Evolutionary conservation across 331 rosid species (phyloP), one percentile per base, ranked within the genome.

Genomic region (Pyracantha coccinea): DNA sequence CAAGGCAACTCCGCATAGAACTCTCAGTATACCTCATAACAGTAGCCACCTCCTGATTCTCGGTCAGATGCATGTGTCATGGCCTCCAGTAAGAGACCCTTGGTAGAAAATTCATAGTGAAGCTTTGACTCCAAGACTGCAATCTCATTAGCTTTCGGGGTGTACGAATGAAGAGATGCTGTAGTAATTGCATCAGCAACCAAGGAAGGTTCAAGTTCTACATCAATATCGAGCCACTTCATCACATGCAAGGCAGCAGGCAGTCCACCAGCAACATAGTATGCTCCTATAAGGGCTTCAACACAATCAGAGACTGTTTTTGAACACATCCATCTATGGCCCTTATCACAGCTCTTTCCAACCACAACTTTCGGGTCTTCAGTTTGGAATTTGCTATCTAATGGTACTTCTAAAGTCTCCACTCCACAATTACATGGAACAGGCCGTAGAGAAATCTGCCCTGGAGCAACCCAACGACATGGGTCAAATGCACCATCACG

Each of bases 391-490:
- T 87, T 87, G 35, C 6, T 70, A 60, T 89, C 92, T 69, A 89
- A 72, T 66, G 99, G 96, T 11, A 94, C 99, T 83, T 92, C 97
- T 64, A 20, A 77, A 44, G 90, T 83, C 73, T 92, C 99, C 79
- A 94, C 86, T 86, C 86, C 91, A 53, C 97, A 92, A 74, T 86
- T 76, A 84, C 99, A 94, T 68, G 68, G 73, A 79, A 84, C 89
- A 20, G 87, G 66, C 19, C 86, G 83, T 75, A 87, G 57, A 53
- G 87, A 77, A 78, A 14, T 67, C 71, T 94, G 97, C 76, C 97
- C 99, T 0, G 99, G 97, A 77, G 97, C 99, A 82, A 81, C 79
- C 99, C 99, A 94, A 31, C 99, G 97, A 27, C 97, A 96, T 12
- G 97, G 97, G 80, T 94, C 99, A 80, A 94, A 94, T 58, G 97